A percentile compares a stretch with the other conserved stretches of the same genome.
phyloP scores from a whole-genome alignment of 106 monocot genomes.

The Allium sativum region DNA sequence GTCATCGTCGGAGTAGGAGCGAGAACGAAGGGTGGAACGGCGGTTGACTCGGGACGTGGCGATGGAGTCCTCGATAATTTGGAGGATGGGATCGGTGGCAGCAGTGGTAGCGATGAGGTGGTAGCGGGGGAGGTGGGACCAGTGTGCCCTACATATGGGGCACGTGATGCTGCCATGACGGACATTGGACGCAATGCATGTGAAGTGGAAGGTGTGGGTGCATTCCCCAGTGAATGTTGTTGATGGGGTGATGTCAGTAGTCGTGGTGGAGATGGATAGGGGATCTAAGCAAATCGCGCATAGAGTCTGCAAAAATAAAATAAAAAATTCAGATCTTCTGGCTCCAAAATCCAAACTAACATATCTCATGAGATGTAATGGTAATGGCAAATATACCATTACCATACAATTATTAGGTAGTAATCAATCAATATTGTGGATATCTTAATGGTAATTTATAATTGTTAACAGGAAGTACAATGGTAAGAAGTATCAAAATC shows the following conservation, averaged over 20 bases:
- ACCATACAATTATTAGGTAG: too few species aligned
- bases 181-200: slow-evolving; percentile 84
- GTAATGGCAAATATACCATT: too few species aligned
- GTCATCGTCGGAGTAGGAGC: slow-evolving; percentile 71
- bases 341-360: too few species aligned
- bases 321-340: not conserved
- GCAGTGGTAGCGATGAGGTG: slow-evolving; percentile 24
- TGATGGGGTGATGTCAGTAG: slow-evolving; percentile 9
- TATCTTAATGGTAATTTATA: not conserved
- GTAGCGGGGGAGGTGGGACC: slow-evolving; percentile 64
- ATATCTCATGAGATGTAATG: too few species aligned
- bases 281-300: slow-evolving; percentile 87
- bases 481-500: too few species aligned
- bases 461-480: too few species aligned
- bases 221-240: slow-evolving; percentile 60
- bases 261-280: slow-evolving; percentile 14
- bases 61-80: slow-evolving; percentile 86
- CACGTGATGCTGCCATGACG: slow-evolving; percentile 74
- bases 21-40: slow-evolving; percentile 48
- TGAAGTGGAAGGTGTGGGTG: slow-evolving; percentile 72
- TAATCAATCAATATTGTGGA: too few species aligned
- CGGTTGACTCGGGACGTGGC: slow-evolving; percentile 77
- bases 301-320: slow-evolving; percentile 28
- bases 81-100: slow-evolving; percentile 58
- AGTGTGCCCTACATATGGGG: slow-evolving; percentile 81